These are phyloP conservation scores for Kewa caespitosa DNA, from an alignment of 179 eudicot species.

Conservation along the genomic window DNA sequence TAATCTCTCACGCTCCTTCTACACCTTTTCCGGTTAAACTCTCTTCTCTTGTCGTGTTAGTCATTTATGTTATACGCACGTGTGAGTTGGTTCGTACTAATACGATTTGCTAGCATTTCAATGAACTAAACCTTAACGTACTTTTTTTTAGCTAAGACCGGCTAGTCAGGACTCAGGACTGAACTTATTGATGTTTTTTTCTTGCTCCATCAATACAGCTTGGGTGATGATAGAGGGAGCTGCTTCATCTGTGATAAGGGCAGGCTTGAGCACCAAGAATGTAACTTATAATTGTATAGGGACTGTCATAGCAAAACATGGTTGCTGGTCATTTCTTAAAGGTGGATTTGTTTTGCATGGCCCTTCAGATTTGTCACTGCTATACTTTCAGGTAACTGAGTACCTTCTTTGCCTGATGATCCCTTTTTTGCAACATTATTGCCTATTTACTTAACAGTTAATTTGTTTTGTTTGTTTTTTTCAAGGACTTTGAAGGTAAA, in stretches of 20 bases:
- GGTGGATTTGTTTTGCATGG: slow-evolving; percentile 74
- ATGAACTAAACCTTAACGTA: no score
- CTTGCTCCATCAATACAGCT: slow-evolving; percentile 36
- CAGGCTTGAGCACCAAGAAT: slow-evolving; percentile 45
- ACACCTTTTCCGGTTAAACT: slow-evolving; percentile 62
- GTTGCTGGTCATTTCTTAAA: slow-evolving; percentile 94
- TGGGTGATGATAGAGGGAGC: slow-evolving; percentile 66
- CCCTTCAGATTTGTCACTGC: slow-evolving; percentile 43
- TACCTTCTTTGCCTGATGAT: background rate
- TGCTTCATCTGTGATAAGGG: slow-evolving; percentile 49
- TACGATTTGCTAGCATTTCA: background rate
- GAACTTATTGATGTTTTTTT: background rate
- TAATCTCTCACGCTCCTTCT: slow-evolving; percentile 51
- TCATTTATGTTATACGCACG: background rate
- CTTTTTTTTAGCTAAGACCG: background rate
- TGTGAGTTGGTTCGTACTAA: background rate
- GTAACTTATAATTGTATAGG: slow-evolving; percentile 54
- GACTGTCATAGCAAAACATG: slow-evolving; percentile 62
- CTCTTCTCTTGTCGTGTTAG: background rate
- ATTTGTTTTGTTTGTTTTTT: background rate
- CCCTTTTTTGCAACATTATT: background rate
- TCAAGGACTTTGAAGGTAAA: slow-evolving; percentile 51
- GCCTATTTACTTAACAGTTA: background rate
- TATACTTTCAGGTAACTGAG: slow-evolving; percentile 56
- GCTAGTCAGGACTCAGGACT: background rate